Evolutionary conservation across 495 filamentous ascomycete genomes (phyloP), one percentile per base, ranked within the genome.

Genomic region (Penicillium nucicola): DNA sequence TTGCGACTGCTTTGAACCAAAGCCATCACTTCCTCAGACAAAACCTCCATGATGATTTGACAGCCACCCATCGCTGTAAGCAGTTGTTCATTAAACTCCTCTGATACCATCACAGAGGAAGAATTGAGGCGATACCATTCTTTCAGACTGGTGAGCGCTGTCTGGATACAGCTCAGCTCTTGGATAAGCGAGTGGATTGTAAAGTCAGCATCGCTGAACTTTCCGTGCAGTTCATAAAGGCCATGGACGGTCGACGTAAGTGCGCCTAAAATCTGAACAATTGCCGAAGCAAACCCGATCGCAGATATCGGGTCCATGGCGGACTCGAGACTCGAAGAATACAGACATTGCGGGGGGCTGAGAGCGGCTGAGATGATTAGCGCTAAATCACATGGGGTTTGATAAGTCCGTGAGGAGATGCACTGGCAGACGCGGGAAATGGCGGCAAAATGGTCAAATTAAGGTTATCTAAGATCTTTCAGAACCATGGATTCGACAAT

Each of bases 11-110:
- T 52, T 36, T 61, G 59, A 11, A 67, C 56, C 44, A 79, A 44
- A 18, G 45, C 52, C n/a, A 48, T 52, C 18, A 78, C 69, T 39
- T 77, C 68, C 14, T 68, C 61, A 10, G 58, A 65, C 18, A 77
- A 55, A 19, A 67, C 56, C 17, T 72, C 64, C 69, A 77, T 72
- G 22, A 69, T 61, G 3, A 60, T 58, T 19, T 61, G 53, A 43
- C 71, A 73, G n/a, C 72, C 73, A 14, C 71, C 68, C 28, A 75
- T 61, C 6, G 72, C 67, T 17, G 70, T 62, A 5, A 65, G 59
- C 60, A 78, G 53, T 5, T 56, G 65, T 19, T 60, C 48, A 15
- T 62, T 48, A 30, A 71, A 61, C 25, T 74, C 68, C 13, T 43
- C 40, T 14, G 64, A 54, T 25, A 50, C 49, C 7, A 65, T 52